Conservation (phyloP, 345 rosid genomes). For the Ceriops zippeliana region DNA sequence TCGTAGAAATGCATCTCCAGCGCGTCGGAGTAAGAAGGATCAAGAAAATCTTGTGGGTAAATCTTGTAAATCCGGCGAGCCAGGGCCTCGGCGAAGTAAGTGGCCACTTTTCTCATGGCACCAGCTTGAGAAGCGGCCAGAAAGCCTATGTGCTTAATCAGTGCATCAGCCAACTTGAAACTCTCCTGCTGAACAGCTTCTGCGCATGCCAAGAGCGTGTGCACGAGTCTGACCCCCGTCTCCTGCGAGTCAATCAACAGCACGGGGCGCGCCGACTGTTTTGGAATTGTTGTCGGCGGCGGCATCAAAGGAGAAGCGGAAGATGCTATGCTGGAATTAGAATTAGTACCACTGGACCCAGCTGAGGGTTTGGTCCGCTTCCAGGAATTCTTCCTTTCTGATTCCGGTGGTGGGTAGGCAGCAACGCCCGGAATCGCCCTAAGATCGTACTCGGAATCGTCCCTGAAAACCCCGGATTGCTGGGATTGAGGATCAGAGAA, state of each 20-base stretch:
- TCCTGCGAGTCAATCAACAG: slow-evolving; percentile 30
- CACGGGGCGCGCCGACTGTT: slow-evolving; percentile 17
- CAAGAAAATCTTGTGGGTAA: slow-evolving; percentile 17
- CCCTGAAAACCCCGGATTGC: slow-evolving; percentile 13
- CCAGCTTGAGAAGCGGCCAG: slow-evolving; percentile 35
- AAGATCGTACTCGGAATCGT: slow-evolving; percentile 31
- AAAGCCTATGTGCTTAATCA: slow-evolving; percentile 20
- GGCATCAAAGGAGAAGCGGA: slow-evolving; percentile 6
- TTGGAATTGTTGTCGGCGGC: neutral
- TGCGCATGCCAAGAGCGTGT: slow-evolving; percentile 31
- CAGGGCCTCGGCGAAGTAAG: slow-evolving; percentile 27
- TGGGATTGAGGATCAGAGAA: neutral
- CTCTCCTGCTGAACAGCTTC: slow-evolving; percentile 29
- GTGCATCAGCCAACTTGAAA: slow-evolving; percentile 23
- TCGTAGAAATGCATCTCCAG: slow-evolving; percentile 36
- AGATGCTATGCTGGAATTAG: neutral
- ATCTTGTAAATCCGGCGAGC: slow-evolving; percentile 36
- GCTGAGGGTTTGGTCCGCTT: slow-evolving; percentile 14
- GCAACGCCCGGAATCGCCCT: slow-evolving; percentile 34
- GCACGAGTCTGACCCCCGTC: slow-evolving; percentile 29
- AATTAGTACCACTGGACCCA: neutral
- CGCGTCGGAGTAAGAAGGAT: slow-evolving; percentile 23
- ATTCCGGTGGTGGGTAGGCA: slow-evolving; percentile 21
- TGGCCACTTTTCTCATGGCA: slow-evolving; percentile 32
- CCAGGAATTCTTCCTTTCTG: slow-evolving; percentile 5